Percentiles rank a stretch among this genome's conserved stretches.
Evolutionary conservation across 2,329 filamentous ascomycete genomes (phyloP).

Genomic region (Colletotrichum sp.): DNA sequence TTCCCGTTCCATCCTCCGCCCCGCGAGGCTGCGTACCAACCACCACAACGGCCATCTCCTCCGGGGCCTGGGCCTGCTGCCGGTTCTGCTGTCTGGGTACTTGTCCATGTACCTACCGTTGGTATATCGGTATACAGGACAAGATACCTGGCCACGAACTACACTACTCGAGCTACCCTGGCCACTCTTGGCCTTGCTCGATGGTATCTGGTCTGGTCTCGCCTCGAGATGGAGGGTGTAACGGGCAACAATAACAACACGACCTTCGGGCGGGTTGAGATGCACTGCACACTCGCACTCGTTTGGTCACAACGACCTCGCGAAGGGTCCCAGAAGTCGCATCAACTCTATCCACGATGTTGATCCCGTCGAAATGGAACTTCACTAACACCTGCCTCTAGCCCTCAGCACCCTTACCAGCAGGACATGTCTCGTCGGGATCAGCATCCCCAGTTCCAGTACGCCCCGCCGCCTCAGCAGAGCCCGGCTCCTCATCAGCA

Average conservation of each 20-base stretch:
- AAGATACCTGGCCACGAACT: neutral
- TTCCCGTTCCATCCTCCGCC: slow-evolving; percentile 29
- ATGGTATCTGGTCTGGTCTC: neutral
- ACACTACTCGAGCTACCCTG: slow-evolving; percentile 3
- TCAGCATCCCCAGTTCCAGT: slow-evolving; percentile 49
- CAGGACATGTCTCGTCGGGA: slow-evolving; percentile 54
- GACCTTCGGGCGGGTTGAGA: neutral
- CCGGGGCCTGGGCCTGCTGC: neutral
- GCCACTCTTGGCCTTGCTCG: slow-evolving; percentile 1
- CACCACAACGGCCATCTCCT: neutral
- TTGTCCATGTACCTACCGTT: slow-evolving; percentile 7
- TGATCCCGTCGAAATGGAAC: slow-evolving; percentile 7
- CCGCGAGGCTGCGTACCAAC: slow-evolving; percentile 15
- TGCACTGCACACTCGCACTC: neutral
- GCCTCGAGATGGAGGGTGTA: slow-evolving; percentile 7
- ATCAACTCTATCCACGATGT: neutral
- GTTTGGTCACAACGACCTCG: neutral
- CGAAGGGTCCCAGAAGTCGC: neutral
- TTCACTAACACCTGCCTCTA: slow-evolving; percentile 30
- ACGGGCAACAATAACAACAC: slow-evolving; percentile 16
- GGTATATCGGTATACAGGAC: neutral
- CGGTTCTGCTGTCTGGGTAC: neutral
- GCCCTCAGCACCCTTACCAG: slow-evolving; percentile 53
- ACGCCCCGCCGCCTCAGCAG: slow-evolving; percentile 42
- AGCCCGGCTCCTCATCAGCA: slow-evolving; percentile 42